phyloP scores from a whole-genome alignment of 352 stramenopile species.

The Phytophthora citricola region DNA sequence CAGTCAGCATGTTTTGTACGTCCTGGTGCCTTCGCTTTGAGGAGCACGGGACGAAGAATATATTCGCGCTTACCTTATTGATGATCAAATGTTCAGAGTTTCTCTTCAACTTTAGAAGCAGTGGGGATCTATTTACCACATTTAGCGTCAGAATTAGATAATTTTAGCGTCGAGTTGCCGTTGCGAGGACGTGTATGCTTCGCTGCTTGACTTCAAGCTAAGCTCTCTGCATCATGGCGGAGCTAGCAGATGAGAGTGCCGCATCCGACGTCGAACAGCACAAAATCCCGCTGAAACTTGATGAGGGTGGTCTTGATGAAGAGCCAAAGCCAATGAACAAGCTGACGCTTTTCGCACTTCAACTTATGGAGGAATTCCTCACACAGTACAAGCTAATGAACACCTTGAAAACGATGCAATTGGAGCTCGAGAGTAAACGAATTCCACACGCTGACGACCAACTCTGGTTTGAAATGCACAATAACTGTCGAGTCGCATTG shows the following conservation, averaged over 20 bases:
- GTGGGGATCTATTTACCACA: too few relatives aligned
- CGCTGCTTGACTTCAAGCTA: too few relatives aligned
- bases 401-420: constrained; percentile 41
- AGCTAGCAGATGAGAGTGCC: constrained; percentile 1
- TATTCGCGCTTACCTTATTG: constrained; percentile 44
- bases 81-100: constrained; percentile 18
- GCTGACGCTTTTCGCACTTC: constrained; percentile 49
- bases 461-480: constrained; percentile 71
- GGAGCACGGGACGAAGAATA: constrained; percentile 22
- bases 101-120: not conserved
- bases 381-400: constrained; percentile 42
- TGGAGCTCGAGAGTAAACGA: constrained; percentile 45
- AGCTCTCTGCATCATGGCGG: constrained; percentile 3
- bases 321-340: constrained; percentile 26
- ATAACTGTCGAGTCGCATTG: constrained; percentile 51
- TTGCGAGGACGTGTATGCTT: not conserved
- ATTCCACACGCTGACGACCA: constrained; percentile 31
- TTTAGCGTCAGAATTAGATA: not conserved
- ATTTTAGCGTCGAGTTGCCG: constrained; percentile 8
- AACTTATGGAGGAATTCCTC: constrained; percentile 73
- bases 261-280: constrained; percentile 4
- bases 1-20: constrained; percentile 30
- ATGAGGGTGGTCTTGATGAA: constrained; percentile 5
- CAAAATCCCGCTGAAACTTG: constrained; percentile 3
- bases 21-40: constrained; percentile 1